phyloP scores from a whole-genome alignment of 192 early-diverging fungal species.

The Linnemannia elongata region DNA sequence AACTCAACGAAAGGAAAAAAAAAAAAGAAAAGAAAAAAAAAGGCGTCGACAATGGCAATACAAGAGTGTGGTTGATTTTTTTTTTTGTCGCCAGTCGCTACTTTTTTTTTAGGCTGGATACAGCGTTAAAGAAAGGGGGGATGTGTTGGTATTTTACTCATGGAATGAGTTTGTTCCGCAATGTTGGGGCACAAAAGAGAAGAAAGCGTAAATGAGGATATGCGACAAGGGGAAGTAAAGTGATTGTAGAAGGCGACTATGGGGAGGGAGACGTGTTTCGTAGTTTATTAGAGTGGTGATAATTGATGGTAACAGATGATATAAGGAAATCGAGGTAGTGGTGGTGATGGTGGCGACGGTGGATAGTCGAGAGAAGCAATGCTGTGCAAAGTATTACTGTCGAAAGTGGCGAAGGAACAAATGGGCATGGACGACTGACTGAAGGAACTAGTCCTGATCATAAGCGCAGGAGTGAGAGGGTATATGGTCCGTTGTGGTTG shows the following conservation, averaged over 20 bases:
- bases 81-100: too few relatives aligned
- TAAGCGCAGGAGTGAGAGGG: not conserved
- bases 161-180: not conserved
- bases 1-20: too few relatives aligned
- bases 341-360: not conserved
- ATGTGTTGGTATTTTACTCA: not conserved
- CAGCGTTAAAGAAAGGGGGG: not conserved
- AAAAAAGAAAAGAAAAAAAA: too few relatives aligned
- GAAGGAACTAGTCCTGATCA: too few relatives aligned
- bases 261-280: not conserved
- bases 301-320: not conserved
- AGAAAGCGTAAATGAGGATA: not conserved
- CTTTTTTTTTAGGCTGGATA: too few relatives aligned
- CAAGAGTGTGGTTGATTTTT: too few relatives aligned
- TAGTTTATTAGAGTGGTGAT: not conserved
- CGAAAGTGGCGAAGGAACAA: not conserved
- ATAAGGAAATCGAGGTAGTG: not conserved
- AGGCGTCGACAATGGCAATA: too few relatives aligned
- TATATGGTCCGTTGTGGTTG: not conserved
- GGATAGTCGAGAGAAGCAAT: not conserved
- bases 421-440: not conserved
- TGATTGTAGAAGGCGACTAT: not conserved
- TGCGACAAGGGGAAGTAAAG: not conserved
- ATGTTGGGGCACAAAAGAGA: not conserved
- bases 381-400: not conserved